These are phyloP conservation scores for Exutisphaerella laricina DNA, from an alignment of 2,329 filamentous ascomycete genomes.

Conservation along the genomic window DNA sequence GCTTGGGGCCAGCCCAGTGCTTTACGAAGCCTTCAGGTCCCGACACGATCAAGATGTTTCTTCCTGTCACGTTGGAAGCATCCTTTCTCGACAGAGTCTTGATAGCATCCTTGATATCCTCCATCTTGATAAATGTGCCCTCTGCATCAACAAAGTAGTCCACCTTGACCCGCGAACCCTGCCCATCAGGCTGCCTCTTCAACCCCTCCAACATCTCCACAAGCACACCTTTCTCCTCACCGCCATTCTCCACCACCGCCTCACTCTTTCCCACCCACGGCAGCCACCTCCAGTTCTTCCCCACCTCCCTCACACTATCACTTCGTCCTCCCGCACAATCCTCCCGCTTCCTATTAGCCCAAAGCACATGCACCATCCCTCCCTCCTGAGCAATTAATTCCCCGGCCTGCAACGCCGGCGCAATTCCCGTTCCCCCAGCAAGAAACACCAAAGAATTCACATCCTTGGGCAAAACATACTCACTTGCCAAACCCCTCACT, in stretches of 20 bases:
- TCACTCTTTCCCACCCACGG: conserved; percentile 6
- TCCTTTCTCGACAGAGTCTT: conserved; percentile 23
- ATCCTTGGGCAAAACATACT: conserved; percentile 52
- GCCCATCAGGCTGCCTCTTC: conserved; percentile 36
- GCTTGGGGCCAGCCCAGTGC: conserved; percentile 72
- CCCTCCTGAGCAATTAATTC: conserved; percentile 53
- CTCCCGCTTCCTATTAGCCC: conserved; percentile 66
- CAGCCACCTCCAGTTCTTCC: conserved; percentile 17
- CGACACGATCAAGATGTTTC: conserved; percentile 73
- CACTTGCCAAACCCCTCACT: conserved; percentile 70
- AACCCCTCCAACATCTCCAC: conserved; percentile 59
- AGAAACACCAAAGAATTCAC: conserved; percentile 67
- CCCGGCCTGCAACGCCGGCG: conserved; percentile 69
- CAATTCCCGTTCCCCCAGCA: conserved; percentile 88
- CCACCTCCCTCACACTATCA: conserved; percentile 37
- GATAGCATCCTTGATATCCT: conserved; percentile 32
- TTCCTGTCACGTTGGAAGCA: conserved; percentile 28
- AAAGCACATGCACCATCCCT: conserved; percentile 63
- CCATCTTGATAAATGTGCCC: conserved; percentile 53
- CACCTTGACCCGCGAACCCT: conserved; percentile 49
- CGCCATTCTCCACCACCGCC: conserved; percentile 1
- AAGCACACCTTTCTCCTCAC: conserved; percentile 44
- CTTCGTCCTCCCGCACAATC: conserved; percentile 60
- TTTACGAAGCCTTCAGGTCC: conserved; percentile 87
- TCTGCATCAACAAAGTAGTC: conserved; percentile 82